Percentiles rank a stretch among this genome's conserved stretches.
Conservation (phyloP, 176 grass and related monocot genomes). For the Pontederia crassipes region DNA sequence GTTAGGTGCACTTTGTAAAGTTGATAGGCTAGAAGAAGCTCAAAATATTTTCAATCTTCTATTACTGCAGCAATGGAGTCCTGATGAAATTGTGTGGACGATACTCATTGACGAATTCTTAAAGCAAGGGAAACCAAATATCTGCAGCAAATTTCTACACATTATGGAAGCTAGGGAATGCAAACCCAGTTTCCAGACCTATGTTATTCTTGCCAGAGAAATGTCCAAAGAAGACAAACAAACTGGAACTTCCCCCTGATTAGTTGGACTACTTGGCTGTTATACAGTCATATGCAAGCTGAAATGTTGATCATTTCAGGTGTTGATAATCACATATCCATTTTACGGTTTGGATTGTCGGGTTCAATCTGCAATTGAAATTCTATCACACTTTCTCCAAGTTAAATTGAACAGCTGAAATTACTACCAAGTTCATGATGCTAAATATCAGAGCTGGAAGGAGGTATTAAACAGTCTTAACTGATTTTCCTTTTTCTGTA, state of each 20-base stretch:
- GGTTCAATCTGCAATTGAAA: too few relatives aligned
- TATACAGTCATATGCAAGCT: too few relatives aligned
- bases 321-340: too few relatives aligned
- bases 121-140: conserved; percentile 26
- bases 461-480: too few relatives aligned
- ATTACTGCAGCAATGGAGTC: conserved; percentile 27
- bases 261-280: too few relatives aligned
- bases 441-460: too few relatives aligned
- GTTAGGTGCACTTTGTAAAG: conserved; percentile 47
- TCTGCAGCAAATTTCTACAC: conserved; percentile 47
- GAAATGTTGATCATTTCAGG: too few relatives aligned
- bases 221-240: conserved; percentile 10
- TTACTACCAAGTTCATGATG: too few relatives aligned
- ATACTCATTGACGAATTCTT: conserved; percentile 57
- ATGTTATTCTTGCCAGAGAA: conserved; percentile 32
- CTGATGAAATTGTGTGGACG: conserved; percentile 50
- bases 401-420: background rate
- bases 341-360: too few relatives aligned
- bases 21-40: conserved; percentile 34
- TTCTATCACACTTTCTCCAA: too few relatives aligned
- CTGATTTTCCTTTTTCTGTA: too few relatives aligned
- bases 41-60: conserved; percentile 41
- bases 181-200: conserved; percentile 27
- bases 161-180: conserved; percentile 42
- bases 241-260: too few relatives aligned